Conservation (phyloP, 805 yeast species). For the Ogataea pilisensis region DNA sequence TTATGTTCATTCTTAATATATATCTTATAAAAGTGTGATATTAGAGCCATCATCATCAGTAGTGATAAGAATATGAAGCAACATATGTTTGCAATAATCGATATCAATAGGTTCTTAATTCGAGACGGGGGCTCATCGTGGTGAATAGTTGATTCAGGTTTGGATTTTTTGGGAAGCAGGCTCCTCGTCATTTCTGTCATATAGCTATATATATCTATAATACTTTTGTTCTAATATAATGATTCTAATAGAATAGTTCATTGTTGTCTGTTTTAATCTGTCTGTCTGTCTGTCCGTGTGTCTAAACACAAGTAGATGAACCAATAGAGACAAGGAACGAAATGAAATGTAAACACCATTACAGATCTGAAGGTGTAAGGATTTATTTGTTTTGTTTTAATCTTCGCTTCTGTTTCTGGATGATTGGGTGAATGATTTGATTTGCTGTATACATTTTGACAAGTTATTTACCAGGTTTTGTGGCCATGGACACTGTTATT, state of each 20-base stretch:
- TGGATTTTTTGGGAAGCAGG: not conserved
- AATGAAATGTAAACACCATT: too few relatives aligned
- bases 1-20: conserved; percentile 9
- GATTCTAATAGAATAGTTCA: not conserved
- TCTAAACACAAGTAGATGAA: too few relatives aligned
- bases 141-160: conserved; percentile 1
- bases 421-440: too few relatives aligned
- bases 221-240: not conserved
- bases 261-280: too few relatives aligned
- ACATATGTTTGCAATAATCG: conserved; percentile 16
- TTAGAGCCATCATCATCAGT: conserved; percentile 24
- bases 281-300: too few relatives aligned
- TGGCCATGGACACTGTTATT: too few relatives aligned
- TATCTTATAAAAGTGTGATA: conserved; percentile 11
- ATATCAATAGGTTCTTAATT: conserved; percentile 6
- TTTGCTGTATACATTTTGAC: too few relatives aligned
- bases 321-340: too few relatives aligned
- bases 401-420: too few relatives aligned
- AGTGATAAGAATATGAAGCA: conserved; percentile 23
- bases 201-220: not conserved
- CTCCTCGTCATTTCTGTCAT: not conserved
- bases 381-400: too few relatives aligned
- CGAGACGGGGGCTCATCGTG: conserved; percentile 6
- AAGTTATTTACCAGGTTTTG: too few relatives aligned
- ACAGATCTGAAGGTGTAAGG: too few relatives aligned